Conservation (phyloP, 75 land plant genomes). For the Gnetum montanum region DNA sequence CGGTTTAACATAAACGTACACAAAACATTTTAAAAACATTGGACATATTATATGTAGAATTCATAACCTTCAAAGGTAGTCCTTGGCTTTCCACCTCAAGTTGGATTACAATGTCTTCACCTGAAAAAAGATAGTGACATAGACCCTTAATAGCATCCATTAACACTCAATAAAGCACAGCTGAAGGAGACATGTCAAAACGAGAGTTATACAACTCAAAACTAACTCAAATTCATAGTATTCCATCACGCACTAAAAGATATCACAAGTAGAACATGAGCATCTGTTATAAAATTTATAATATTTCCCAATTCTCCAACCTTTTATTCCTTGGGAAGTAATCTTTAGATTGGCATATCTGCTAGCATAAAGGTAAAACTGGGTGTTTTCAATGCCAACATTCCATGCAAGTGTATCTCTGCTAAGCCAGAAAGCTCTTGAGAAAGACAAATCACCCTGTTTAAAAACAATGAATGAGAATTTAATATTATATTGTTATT, state of each 20-base stretch:
- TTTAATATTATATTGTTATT: background rate
- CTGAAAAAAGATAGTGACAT: conserved; percentile 21
- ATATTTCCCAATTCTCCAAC: conserved; percentile 33
- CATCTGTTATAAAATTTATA: no score
- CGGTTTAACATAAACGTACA: background rate
- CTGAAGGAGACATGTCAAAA: no score
- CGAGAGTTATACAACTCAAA: no score
- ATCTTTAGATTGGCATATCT: conserved; percentile 35
- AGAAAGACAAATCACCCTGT: conserved; percentile 49
- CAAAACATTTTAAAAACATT: no score
- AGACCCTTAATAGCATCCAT: no score
- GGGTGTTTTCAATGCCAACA: conserved; percentile 27
- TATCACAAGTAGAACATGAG: no score
- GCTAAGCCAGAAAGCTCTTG: conserved; percentile 80
- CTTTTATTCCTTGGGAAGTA: conserved; percentile 50
- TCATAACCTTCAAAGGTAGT: conserved; percentile 64
- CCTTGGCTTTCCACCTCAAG: conserved; percentile 34
- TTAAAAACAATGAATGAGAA: no score
- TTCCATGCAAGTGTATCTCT: conserved; percentile 68
- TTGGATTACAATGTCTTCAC: conserved; percentile 40
- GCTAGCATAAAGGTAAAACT: conserved; percentile 58
- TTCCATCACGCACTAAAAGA: no score
- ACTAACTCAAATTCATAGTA: no score
- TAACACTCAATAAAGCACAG: no score
- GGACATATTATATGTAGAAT: no score